These are phyloP conservation scores for Aspergillus ochraceus DNA, from an alignment of 2,329 filamentous ascomycete species.

Conservation along the genomic window DNA sequence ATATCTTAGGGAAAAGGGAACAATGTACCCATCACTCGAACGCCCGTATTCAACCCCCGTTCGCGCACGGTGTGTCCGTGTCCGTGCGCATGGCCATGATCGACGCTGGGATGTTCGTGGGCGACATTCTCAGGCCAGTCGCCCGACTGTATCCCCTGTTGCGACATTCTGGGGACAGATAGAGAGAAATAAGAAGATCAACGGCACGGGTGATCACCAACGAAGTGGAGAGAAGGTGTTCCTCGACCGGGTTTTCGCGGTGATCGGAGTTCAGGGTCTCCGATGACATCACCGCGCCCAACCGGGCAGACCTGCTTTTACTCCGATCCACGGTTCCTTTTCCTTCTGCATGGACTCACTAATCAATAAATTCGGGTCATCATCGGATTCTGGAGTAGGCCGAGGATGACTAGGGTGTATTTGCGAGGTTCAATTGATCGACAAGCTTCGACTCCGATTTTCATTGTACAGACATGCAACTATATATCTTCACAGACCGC, in stretches of 20 bases:
- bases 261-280: neutral
- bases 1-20: neutral
- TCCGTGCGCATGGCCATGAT: neutral
- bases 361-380: too few species aligned
- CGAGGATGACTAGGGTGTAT: too few species aligned
- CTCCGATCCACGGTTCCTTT: too few species aligned
- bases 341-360: too few species aligned
- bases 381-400: too few species aligned
- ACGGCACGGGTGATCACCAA: neutral
- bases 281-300: neutral
- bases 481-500: too few species aligned
- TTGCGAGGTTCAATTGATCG: too few species aligned
- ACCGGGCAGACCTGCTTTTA: too few species aligned
- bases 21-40: constrained; percentile 19
- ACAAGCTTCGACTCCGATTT: too few species aligned
- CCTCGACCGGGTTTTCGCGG: too few species aligned
- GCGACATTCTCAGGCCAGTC: neutral
- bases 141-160: neutral
- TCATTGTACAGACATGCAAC: too few species aligned
- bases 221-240: neutral
- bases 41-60: constrained; percentile 17
- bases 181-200: neutral
- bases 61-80: neutral
- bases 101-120: neutral
- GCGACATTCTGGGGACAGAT: neutral